Evolutionary conservation across 257 asterid species (phyloP).

Genomic region (Oldenlandia corymbosa): DNA sequence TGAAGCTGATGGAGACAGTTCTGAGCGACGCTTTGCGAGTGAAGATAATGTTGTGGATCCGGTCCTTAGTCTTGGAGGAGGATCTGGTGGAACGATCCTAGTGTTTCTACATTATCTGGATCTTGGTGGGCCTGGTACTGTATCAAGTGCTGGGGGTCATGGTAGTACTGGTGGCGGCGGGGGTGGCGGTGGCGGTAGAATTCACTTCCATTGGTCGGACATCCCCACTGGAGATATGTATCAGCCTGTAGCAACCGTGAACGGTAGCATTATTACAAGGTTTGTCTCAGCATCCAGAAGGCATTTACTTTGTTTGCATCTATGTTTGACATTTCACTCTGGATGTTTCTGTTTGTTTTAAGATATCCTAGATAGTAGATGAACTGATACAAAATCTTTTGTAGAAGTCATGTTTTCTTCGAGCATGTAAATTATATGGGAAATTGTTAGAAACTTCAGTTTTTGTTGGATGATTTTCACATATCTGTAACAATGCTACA

Average conservation of each 20-base stretch:
- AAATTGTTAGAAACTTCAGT: not conserved
- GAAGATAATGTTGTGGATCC: conserved; percentile 22
- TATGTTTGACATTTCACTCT: too few relatives aligned
- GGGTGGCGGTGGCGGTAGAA: conserved; percentile 99
- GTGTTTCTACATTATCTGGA: conserved; percentile 57
- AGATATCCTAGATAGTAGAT: not conserved
- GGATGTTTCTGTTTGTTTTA: too few relatives aligned
- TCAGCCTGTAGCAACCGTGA: conserved; percentile 77
- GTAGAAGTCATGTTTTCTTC: not conserved
- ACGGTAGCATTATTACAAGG: conserved; percentile 77
- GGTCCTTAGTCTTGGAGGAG: conserved; percentile 77
- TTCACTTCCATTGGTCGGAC: conserved; percentile 95
- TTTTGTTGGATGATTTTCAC: not conserved
- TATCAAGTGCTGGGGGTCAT: conserved; percentile 83
- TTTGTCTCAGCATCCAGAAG: conserved; percentile 28
- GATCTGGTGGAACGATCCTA: conserved; percentile 96
- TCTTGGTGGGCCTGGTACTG: conserved; percentile 51
- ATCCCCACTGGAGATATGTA: conserved; percentile 89
- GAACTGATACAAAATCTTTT: not conserved
- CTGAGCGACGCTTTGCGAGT: conserved; percentile 26
- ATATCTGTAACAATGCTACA: not conserved
- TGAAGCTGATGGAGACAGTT: conserved; percentile 74
- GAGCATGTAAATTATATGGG: not conserved
- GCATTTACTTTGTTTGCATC: not conserved
- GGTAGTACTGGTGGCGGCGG: conserved; percentile 75